phyloP scores from a whole-genome alignment of 2,329 filamentous ascomycete species.

The Dothiorella sarmentorum region DNA sequence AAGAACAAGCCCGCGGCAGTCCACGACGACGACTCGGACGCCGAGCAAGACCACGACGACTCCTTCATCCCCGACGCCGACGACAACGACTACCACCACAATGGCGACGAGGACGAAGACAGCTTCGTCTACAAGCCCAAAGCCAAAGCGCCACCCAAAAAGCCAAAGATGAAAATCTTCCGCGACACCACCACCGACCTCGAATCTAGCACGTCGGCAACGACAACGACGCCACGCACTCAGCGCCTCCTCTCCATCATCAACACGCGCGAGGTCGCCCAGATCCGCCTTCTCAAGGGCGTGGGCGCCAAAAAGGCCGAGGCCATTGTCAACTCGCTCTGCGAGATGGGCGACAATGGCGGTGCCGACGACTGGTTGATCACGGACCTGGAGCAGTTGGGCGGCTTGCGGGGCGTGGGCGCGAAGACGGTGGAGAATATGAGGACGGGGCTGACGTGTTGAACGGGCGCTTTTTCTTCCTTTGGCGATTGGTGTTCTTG shows the following conservation, averaged over 20 bases:
- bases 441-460: conserved; percentile 37
- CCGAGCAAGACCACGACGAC: conserved; percentile 14
- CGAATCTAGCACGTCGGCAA: no score
- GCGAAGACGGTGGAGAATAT: conserved; percentile 51
- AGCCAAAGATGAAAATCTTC: conserved; percentile 35
- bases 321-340: conserved; percentile 47
- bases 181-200: conserved; percentile 30
- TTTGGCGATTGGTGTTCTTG: no score
- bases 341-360: conserved; percentile 45
- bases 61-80: conserved; percentile 20
- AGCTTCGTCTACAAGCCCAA: conserved; percentile 40
- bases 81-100: conserved; percentile 30
- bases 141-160: conserved; percentile 25
- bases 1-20: background rate
- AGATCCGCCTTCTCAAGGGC: conserved; percentile 65
- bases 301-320: conserved; percentile 70
- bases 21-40: background rate
- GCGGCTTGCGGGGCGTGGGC: conserved; percentile 48
- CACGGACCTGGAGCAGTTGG: conserved; percentile 42
- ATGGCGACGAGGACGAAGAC: conserved; percentile 36
- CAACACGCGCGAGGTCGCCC: conserved; percentile 65
- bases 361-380: conserved; percentile 24
- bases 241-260: conserved; percentile 64
- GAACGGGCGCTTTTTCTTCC: background rate
- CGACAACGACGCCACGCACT: conserved; percentile 56